Evolutionary conservation across 768 basidiomycete genomes (phyloP).

Genomic region (Galerina sulciceps): DNA sequence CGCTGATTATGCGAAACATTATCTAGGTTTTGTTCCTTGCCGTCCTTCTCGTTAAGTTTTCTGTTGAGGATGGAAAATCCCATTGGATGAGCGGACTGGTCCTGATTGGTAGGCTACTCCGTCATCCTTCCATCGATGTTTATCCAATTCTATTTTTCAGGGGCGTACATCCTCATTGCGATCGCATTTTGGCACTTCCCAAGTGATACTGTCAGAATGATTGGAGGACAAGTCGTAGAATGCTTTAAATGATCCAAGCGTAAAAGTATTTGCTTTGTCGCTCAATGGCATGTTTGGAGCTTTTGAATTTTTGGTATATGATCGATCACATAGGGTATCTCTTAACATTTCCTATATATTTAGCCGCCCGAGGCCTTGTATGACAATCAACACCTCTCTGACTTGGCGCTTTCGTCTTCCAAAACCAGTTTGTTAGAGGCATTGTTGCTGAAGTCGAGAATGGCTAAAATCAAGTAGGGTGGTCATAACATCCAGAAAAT

Average conservation of each 20-base stretch:
- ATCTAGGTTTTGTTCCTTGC: conserved; percentile 40
- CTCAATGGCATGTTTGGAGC: no score
- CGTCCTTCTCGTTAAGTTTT: conserved; percentile 46
- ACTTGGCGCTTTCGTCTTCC: no score
- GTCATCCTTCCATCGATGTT: neutral
- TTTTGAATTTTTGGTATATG: no score
- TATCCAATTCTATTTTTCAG: conserved; percentile 16
- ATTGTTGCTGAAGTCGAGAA: no score
- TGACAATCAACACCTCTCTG: no score
- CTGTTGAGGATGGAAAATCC: conserved; percentile 50
- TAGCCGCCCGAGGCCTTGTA: no score
- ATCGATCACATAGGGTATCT: no score
- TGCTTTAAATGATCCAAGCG: conserved; percentile 21
- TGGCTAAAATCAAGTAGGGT: no score
- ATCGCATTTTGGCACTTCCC: conserved; percentile 46
- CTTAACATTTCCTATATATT: no score
- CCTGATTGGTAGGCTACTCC: conserved; percentile 34
- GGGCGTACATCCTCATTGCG: conserved; percentile 39
- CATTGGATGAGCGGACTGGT: conserved; percentile 51
- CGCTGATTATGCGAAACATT: neutral
- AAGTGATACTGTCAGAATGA: conserved; percentile 31
- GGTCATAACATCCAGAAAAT: no score
- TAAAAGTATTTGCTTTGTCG: no score
- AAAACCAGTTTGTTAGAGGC: no score
- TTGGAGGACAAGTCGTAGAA: conserved; percentile 36